phyloP scores from a whole-genome alignment of 495 filamentous ascomycete genomes.

The Neurospora cerealis region DNA sequence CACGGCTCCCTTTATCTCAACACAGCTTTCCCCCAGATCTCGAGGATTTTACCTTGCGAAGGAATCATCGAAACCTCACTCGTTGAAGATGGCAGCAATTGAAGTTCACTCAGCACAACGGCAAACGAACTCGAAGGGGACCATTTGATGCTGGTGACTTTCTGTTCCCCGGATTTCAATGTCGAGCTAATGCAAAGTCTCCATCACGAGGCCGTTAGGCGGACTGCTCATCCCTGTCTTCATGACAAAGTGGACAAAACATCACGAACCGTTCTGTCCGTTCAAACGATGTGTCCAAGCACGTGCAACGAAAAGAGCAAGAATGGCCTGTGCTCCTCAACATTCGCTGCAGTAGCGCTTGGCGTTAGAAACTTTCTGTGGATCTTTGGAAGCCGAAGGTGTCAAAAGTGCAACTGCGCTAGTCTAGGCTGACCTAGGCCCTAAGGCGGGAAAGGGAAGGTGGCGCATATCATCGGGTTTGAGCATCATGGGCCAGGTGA shows the following conservation, averaged over 20 bases:
- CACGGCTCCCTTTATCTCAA: not conserved
- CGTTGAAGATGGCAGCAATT: not conserved
- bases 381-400: not conserved
- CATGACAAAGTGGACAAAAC: not conserved
- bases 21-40: not conserved
- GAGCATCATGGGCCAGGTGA: not conserved
- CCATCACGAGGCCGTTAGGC: not conserved
- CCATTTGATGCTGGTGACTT: not conserved
- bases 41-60: not conserved
- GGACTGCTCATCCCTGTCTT: not conserved
- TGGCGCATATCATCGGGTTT: not conserved
- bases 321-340: not conserved
- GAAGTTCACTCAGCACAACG: not conserved
- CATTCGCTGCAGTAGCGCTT: not conserved
- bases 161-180: not conserved
- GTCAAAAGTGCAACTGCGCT: not conserved
- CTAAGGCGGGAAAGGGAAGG: not conserved
- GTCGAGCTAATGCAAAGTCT: not conserved
- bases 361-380: not conserved
- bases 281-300: not conserved
- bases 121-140: not conserved
- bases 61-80: not conserved
- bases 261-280: not conserved
- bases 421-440: not conserved
- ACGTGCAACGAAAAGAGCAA: not conserved